phyloP scores from a whole-genome alignment of 2,329 filamentous ascomycete species.

The Gaeumannomyces sp. region DNA sequence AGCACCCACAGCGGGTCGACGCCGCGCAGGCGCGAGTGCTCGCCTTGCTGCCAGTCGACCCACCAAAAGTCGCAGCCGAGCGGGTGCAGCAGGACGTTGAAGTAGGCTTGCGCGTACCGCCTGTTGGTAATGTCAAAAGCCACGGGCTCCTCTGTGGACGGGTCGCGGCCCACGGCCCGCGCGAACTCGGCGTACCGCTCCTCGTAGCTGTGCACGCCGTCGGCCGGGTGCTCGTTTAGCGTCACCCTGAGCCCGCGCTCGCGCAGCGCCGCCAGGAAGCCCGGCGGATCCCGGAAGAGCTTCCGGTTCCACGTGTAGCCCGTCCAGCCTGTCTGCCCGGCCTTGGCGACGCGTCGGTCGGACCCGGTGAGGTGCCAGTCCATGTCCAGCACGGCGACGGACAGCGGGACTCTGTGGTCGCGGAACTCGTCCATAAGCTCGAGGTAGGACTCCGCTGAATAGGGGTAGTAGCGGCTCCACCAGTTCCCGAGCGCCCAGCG shows the following conservation, averaged over 20 bases:
- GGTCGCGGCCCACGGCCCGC: constrained; percentile 43
- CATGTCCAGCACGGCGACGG: constrained; percentile 58
- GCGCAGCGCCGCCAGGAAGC: constrained; percentile 46
- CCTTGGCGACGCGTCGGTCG: constrained; percentile 27
- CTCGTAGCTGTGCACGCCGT: constrained; percentile 50
- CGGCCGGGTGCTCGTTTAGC: constrained; percentile 57
- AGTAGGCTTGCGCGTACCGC: constrained; percentile 51
- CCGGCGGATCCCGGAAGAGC: constrained; percentile 49
- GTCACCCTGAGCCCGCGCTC: constrained; percentile 45
- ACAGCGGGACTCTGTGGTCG: constrained; percentile 45
- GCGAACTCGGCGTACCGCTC: constrained; percentile 51
- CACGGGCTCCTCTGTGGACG: constrained; percentile 37
- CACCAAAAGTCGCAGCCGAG: constrained; percentile 60
- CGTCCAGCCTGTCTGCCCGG: constrained; percentile 47
- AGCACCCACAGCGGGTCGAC: constrained; percentile 59
- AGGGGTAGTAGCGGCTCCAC: constrained; percentile 59
- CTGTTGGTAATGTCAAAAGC: constrained; percentile 48
- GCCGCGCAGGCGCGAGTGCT: constrained; percentile 45
- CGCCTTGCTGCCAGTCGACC: constrained; percentile 63
- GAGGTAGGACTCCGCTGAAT: constrained; percentile 49
- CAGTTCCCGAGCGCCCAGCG: constrained; percentile 37
- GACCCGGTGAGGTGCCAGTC: constrained; percentile 51
- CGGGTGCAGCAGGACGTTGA: constrained; percentile 48
- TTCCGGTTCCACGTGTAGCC: constrained; percentile 54
- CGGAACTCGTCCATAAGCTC: constrained; percentile 50